Conservation (phyloP, 306 rosid genomes). For the Cucurbita maxima region DNA sequence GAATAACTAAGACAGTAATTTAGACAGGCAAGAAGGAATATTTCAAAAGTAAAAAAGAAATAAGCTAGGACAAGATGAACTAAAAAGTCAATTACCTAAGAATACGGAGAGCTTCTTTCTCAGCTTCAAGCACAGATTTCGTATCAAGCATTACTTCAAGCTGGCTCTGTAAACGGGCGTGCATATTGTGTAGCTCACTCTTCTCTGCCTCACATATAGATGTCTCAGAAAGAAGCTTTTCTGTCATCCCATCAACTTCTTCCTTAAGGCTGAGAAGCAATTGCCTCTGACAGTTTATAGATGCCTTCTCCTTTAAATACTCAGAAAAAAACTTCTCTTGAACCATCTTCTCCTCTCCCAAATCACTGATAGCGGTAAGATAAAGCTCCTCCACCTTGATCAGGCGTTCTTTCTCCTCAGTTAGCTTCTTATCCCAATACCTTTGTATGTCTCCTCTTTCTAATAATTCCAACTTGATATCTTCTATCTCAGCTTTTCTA, state of each 20-base stretch:
- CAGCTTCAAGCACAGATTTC: slow-evolving; percentile 76
- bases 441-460: slow-evolving; percentile 60
- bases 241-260: slow-evolving; percentile 68
- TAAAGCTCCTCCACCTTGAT: slow-evolving; percentile 45
- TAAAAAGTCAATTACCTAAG: slow-evolving; percentile 34
- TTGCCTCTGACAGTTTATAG: slow-evolving; percentile 81
- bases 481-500: slow-evolving; percentile 51
- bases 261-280: slow-evolving; percentile 47
- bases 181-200: slow-evolving; percentile 28
- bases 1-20: background rate
- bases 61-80: background rate
- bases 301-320: slow-evolving; percentile 52
- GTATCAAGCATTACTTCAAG: slow-evolving; percentile 42
- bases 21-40: background rate
- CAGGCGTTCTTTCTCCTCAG: slow-evolving; percentile 49
- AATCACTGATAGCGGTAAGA: slow-evolving; percentile 29
- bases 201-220: slow-evolving; percentile 41
- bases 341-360: slow-evolving; percentile 47
- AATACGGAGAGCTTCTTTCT: slow-evolving; percentile 84
- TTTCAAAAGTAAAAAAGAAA: background rate
- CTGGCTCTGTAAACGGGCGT: slow-evolving; percentile 40
- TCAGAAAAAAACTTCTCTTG: slow-evolving; percentile 39
- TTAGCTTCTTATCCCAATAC: slow-evolving; percentile 57
- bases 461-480: slow-evolving; percentile 50
- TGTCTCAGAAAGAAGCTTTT: slow-evolving; percentile 52